These are phyloP conservation scores for Cyamopsis tetragonoloba DNA, from an alignment of 306 rosid species.

Conservation along the genomic window DNA sequence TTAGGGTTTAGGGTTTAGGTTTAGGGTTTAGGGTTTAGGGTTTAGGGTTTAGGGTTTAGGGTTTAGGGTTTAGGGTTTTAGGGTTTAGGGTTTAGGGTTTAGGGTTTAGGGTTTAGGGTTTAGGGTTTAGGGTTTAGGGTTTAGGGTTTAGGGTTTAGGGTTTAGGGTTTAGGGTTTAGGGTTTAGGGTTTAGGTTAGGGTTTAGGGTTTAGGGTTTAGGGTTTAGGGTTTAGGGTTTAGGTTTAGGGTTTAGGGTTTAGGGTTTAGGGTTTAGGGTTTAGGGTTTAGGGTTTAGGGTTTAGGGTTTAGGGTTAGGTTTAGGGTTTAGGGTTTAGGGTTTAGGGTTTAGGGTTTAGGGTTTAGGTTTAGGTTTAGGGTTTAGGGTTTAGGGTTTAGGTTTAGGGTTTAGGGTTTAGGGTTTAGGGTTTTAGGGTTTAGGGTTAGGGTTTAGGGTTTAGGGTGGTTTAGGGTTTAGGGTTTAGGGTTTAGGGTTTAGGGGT, in stretches of 20 bases:
- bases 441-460: background rate
- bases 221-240: no score
- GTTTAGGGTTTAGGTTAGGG: conserved; percentile 16
- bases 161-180: background rate
- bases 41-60: no score
- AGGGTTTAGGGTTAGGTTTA: conserved; percentile 4
- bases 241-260: background rate
- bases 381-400: background rate
- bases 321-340: background rate
- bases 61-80: no score
- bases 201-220: conserved; percentile 15
- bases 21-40: no score
- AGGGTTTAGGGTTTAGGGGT: background rate
- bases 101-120: no score
- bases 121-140: no score
- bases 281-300: conserved; percentile 20
- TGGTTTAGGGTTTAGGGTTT: no score
- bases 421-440: background rate
- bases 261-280: conserved; percentile 22
- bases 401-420: background rate
- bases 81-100: no score
- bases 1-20: no score
- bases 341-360: no score
- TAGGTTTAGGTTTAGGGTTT: no score
- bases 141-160: no score